Conservation (phyloP, 140 eudicot species). For the Senecio squalidus region DNA sequence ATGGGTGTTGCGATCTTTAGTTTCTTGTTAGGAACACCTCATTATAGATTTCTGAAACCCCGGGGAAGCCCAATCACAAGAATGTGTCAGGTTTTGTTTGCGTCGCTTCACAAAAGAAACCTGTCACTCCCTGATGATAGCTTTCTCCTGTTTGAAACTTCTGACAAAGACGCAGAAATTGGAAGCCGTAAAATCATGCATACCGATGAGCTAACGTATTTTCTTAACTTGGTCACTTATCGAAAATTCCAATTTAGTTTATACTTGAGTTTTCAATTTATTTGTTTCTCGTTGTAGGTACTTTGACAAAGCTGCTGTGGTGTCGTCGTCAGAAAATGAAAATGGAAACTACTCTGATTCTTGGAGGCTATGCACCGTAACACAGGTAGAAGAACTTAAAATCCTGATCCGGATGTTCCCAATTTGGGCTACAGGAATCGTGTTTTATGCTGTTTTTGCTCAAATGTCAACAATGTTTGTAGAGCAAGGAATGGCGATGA, state of each 20-base stretch:
- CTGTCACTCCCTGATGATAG: neutral
- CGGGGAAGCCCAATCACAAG: neutral
- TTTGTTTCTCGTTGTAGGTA: neutral
- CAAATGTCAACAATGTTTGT: constrained; percentile 2
- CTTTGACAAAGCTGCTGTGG: neutral
- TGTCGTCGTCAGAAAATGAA: neutral
- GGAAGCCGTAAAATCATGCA: neutral
- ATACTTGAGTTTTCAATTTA: too few species aligned
- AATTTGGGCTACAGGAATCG: neutral
- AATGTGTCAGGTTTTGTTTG: constrained; percentile 1
- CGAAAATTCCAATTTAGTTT: too few species aligned
- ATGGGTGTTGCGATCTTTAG: neutral
- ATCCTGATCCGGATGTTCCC: neutral
- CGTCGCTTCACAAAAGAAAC: neutral
- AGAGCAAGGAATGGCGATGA: neutral
- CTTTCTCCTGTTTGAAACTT: neutral
- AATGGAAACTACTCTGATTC: neutral
- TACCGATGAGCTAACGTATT: neutral
- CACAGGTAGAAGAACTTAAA: neutral
- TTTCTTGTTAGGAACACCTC: neutral
- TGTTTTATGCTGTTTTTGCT: neutral
- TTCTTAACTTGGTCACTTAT: too few species aligned
- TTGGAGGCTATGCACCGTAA: neutral
- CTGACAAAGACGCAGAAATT: neutral
- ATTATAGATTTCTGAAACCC: neutral